Conservation (phyloP, 768 basidiomycete species). For the Hypsizygus marmoreus region DNA sequence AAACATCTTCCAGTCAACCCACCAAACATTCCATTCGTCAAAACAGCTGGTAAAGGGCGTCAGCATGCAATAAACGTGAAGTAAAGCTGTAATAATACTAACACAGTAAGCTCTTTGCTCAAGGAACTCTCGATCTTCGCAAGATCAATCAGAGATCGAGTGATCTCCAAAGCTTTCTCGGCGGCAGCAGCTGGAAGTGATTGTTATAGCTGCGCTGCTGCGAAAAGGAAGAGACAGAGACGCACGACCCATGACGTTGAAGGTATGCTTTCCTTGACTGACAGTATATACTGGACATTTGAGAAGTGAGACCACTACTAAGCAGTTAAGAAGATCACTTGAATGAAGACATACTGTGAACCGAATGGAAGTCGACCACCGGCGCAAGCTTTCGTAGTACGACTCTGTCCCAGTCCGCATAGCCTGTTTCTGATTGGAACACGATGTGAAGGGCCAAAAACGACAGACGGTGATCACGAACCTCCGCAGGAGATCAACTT, state of each 20-base stretch:
- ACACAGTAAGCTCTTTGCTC: slow-evolving; percentile 40
- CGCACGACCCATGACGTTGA: slow-evolving; percentile 56
- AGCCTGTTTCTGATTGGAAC: slow-evolving; percentile 36
- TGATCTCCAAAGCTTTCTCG: slow-evolving; percentile 54
- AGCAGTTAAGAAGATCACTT: background rate
- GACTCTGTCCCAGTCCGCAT: slow-evolving; percentile 44
- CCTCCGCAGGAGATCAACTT: slow-evolving; percentile 58
- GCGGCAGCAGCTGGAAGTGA: slow-evolving; percentile 47
- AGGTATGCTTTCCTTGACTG: slow-evolving; percentile 45
- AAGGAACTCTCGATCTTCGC: slow-evolving; percentile 44
- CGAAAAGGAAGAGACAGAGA: slow-evolving; percentile 4
- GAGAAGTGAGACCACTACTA: background rate
- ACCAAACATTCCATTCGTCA: slow-evolving; percentile 63
- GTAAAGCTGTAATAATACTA: slow-evolving; percentile 9
- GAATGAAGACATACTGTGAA: slow-evolving; percentile 33
- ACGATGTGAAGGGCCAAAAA: slow-evolving; percentile 13
- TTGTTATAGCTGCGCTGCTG: background rate
- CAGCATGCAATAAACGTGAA: background rate
- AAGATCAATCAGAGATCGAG: slow-evolving; percentile 51
- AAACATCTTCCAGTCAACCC: slow-evolving; percentile 2
- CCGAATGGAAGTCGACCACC: slow-evolving; percentile 52
- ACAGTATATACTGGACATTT: slow-evolving; percentile 37
- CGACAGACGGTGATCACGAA: slow-evolving; percentile 24
- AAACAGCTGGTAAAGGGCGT: slow-evolving; percentile 35
- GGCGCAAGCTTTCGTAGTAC: slow-evolving; percentile 41